Base-by-base conservation (phyloP, 1,139 yeast genomes). In the Suhomyces bolitotheri region DNA sequence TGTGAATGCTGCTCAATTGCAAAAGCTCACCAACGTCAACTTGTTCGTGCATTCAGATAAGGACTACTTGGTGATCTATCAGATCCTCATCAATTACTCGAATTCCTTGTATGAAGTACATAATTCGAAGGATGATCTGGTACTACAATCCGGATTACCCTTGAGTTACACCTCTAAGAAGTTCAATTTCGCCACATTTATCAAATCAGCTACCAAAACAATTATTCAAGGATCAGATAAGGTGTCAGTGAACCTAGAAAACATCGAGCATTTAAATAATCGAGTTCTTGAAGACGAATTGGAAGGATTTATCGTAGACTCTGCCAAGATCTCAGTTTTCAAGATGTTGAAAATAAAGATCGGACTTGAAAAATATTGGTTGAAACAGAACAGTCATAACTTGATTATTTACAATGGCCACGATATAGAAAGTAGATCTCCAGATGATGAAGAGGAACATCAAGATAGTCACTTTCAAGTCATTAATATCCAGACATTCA, bases 381-480 rank as follows among this genome's bases (percentile, higher is more conserved):
- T 69, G 27, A 62, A 65, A 39, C 56, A 62, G 19, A 65, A 68
- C 43, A 65, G 73, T 23, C 73, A 68, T 43, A 63, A 60, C 39
- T 44, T 71, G 26, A 51, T 65, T 20, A 53, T 68, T 2, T 60
- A 54, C 44, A 66, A 60, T 38, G 50, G 53, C 25, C 46, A 46
- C n/a, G 46, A 35, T 31, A 31, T 30, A 5, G 31, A 16, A 5
- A 6, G 8, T 7, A 8, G 8, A 17, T 8, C 20, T 8, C 6
- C 20, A 17, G 20, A 17, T 7, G 32, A 20, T 12, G 35, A 27
- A 36, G 38, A n/a, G 25, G 42, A 40, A 6, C 24, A 31, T 8
- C 31, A 38, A 8, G 21, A 38, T 13, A 33, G 41, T 22, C 41
- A 38, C 20, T 46, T 70, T 22, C 76, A 71, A 45, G 40, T 66